Evolutionary conservation across 2,329 filamentous ascomycete species (phyloP).

Genomic region (Botryotinia globosa): DNA sequence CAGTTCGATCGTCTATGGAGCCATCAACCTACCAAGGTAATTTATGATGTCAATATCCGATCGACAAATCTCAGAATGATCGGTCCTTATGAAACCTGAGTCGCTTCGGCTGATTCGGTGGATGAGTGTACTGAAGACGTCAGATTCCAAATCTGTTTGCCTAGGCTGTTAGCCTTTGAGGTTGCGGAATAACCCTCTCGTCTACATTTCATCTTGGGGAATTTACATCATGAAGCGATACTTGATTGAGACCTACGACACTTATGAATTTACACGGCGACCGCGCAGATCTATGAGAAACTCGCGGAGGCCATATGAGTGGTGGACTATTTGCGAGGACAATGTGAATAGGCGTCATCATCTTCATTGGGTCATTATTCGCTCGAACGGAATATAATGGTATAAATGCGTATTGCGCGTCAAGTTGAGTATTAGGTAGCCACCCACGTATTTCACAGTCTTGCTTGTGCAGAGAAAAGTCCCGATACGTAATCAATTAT

Average conservation of each 20-base stretch:
- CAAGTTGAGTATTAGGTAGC: background rate
- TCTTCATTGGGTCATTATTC: background rate
- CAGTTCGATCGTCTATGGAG: constrained; percentile 86
- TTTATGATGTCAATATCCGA: constrained; percentile 81
- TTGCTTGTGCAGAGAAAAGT: background rate
- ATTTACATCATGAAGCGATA: background rate
- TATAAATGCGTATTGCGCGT: background rate
- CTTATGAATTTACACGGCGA: background rate
- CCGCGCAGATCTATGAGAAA: background rate
- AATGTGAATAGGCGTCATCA: background rate
- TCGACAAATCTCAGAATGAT: constrained; percentile 93
- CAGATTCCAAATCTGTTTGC: constrained; percentile 90
- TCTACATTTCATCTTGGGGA: constrained; percentile 32
- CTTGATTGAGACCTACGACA: background rate
- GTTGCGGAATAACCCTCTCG: constrained; percentile 62
- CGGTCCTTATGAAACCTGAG: constrained; percentile 60
- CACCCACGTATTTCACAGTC: background rate
- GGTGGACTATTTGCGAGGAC: background rate
- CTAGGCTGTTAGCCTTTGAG: constrained; percentile 87
- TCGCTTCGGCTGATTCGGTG: constrained; percentile 70
- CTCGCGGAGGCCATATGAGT: background rate
- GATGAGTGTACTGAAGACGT: constrained; percentile 58
- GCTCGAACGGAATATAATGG: background rate
- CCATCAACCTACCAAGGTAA: constrained; percentile 51
- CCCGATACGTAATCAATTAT: background rate